Base-by-base conservation (phyloP, 2,329 filamentous ascomycete genomes). In the Truncatella angustata region DNA sequence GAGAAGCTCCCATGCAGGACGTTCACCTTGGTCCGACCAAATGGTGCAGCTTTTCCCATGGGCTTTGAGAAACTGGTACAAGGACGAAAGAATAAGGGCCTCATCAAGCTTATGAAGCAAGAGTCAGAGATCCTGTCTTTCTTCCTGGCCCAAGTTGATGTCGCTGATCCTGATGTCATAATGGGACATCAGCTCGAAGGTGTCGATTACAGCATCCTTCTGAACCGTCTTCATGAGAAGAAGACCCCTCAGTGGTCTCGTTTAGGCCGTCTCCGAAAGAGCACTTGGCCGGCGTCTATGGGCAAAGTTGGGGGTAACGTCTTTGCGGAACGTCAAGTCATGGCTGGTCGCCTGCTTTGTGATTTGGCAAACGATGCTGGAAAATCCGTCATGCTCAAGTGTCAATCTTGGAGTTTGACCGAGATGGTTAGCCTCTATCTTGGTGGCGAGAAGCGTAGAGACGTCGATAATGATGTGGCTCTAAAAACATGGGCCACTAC, bases 371-470 rank as follows among this genome's bases (percentile, higher is more conserved):
- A 99, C 67, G 94, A 99, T 61, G 90, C 95, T 65, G 94, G 94
- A 69, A 97, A 97, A 76, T 97, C 93, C 10, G 83, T 91, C 58
- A 97, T 97, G 93, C 86, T 83, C 62, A 96, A 96, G 73, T 99
- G 94, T 69, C 93, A 97, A 70, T 96, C 92, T 3, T 99, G 94
- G 94, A 96, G 89, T 69, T 78, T 99, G 69, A 95, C 93, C 2
- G 94, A 99, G 70, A 99, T 99, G 92, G 96, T 91, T 68, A 90
- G 87, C 57, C 80, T 97, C 14, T 96, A 97, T 59, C 85, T 99
- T 4, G 80, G 85, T 28, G 83, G 83, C 23, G 83, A 84, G 52
- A 87, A 87, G 64, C 78, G 78, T 37, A 87, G 87, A 51, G 94
- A 99, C 34, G 73, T 99, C 28, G 93, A 99, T 67, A 93, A 89